Conservation (phyloP, 2,329 filamentous ascomycete genomes). For the Exophiala bonariae region DNA sequence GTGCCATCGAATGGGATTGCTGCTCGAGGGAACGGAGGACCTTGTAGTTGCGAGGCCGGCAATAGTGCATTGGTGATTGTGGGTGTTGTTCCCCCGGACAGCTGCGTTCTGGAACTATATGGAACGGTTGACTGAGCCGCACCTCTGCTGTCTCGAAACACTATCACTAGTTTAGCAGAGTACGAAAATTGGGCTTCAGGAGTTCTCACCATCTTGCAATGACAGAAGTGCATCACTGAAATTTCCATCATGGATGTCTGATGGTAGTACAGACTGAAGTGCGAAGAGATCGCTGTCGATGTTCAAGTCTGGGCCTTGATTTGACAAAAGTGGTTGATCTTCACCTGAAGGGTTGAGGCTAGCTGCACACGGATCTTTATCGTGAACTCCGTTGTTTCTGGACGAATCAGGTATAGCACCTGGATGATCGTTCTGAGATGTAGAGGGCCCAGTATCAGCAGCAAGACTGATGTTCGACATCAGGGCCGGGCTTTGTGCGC, state of each 20-base stretch:
- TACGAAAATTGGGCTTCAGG: neutral
- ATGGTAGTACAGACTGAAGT: conserved; percentile 4
- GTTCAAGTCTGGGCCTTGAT: neutral
- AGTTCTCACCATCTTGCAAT: conserved; percentile 16
- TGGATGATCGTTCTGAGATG: neutral
- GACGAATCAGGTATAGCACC: no score
- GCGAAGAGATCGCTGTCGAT: neutral
- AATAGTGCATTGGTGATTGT: neutral
- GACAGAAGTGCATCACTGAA: conserved; percentile 22
- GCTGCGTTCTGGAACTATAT: conserved; percentile 2
- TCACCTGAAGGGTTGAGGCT: neutral
- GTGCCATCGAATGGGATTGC: conserved; percentile 14
- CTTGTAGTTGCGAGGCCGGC: neutral
- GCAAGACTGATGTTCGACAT: neutral
- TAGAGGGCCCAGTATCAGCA: no score
- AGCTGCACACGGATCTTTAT: no score
- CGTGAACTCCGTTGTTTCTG: no score
- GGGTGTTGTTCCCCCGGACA: neutral
- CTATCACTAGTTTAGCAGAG: conserved; percentile 1
- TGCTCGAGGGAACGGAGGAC: neutral
- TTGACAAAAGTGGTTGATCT: neutral
- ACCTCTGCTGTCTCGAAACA: conserved; percentile 14
- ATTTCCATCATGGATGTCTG: conserved; percentile 14
- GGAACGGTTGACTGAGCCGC: neutral
- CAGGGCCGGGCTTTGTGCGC: neutral